Evolutionary conservation across 1,284 basidiomycete genomes (phyloP).

Genomic region (Ceraceosorus bombacis): DNA sequence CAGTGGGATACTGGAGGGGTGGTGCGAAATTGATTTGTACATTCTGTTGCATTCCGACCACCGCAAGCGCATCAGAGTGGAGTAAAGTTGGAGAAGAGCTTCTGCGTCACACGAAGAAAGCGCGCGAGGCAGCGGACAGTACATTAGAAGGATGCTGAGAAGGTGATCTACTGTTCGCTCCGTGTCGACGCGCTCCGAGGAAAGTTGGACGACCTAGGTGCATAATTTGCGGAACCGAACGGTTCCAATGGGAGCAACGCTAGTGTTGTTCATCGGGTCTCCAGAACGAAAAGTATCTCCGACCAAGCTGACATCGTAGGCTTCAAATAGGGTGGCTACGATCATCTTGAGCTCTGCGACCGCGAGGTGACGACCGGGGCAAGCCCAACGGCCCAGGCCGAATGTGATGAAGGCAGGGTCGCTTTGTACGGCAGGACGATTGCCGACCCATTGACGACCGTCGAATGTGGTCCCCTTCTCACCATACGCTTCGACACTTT

Average conservation of each 20-base stretch:
- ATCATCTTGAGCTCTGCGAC: conserved; percentile 15
- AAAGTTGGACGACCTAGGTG: no score
- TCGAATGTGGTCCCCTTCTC: conserved; percentile 7
- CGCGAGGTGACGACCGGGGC: conserved; percentile 14
- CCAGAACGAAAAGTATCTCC: conserved; percentile 2
- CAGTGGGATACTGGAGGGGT: no score
- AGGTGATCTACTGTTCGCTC: no score
- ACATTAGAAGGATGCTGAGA: no score
- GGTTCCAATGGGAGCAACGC: conserved; percentile 7
- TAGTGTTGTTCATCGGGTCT: conserved; percentile 14
- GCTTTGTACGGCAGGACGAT: conserved; percentile 10
- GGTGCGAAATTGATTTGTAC: no score
- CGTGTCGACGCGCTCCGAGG: no score
- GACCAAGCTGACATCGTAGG: conserved; percentile 7
- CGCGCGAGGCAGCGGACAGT: no score
- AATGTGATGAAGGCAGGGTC: conserved; percentile 12
- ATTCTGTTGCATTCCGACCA: no score
- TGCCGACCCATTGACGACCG: conserved; percentile 11
- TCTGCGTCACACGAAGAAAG: no score
- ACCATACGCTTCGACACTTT: conserved; percentile 7
- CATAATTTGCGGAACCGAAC: not conserved
- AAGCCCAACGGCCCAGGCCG: conserved; percentile 15
- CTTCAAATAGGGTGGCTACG: conserved; percentile 7
- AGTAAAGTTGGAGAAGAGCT: no score
- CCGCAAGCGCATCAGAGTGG: no score